A percentile compares a stretch with the other conserved stretches of the same genome.
Conservation (phyloP, 148 eudicot genomes). For the Diospyros lotus region DNA sequence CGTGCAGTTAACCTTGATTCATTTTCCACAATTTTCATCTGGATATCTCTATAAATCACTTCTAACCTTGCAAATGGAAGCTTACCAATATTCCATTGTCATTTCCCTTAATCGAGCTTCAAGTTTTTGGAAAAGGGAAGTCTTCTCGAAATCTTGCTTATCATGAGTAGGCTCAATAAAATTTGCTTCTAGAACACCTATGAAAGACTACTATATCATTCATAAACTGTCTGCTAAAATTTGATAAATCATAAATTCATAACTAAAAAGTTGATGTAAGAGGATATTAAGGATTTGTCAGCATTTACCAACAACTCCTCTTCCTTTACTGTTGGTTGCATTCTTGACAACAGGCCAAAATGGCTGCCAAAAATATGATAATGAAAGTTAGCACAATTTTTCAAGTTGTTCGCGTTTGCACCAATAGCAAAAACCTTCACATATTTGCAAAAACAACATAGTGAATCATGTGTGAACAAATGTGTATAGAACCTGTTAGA, state of each 20-base stretch:
- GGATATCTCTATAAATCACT: too few species aligned
- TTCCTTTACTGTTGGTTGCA: constrained; percentile 49
- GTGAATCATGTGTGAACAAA: too few species aligned
- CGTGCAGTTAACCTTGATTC: too few species aligned
- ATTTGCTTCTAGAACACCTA: constrained; percentile 82
- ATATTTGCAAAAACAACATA: too few species aligned
- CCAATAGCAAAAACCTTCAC: not conserved
- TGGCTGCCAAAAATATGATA: constrained; percentile 47
- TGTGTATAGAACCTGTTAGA: too few species aligned
- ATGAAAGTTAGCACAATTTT: constrained; percentile 8
- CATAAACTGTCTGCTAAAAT: not conserved
- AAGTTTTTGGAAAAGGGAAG: constrained; percentile 75
- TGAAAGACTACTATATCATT: not conserved
- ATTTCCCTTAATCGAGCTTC: constrained; percentile 74
- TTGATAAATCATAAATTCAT: not conserved
- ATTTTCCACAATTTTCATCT: too few species aligned
- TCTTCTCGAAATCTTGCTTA: constrained; percentile 92
- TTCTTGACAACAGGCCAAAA: constrained; percentile 64
- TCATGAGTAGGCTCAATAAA: constrained; percentile 83
- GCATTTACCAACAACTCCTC: constrained; percentile 81
- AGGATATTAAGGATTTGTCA: not conserved
- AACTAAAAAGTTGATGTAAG: not conserved
- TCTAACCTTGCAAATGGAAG: not conserved
- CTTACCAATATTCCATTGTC: constrained; percentile 90
- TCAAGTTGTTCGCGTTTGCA: not conserved